A percentile compares a stretch with the other conserved stretches of the same genome.
Conservation (phyloP, 768 basidiomycete genomes). For the Russula sp. region DNA sequence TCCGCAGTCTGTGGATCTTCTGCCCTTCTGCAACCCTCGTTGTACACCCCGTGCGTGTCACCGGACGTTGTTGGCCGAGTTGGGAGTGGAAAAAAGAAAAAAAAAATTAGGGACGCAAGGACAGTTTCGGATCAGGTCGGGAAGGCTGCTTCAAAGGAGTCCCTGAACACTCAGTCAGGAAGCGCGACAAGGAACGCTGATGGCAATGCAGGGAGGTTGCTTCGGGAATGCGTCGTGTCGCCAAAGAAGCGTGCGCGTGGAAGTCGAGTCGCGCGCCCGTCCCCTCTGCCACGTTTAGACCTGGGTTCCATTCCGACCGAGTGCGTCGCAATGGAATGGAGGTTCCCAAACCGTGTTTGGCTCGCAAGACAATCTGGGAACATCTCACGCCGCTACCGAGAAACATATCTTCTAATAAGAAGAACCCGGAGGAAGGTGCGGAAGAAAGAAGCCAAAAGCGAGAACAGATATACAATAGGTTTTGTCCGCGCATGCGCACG, state of each 20-base stretch:
- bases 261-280: too few relatives aligned
- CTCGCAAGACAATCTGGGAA: not conserved
- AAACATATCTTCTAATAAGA: too few relatives aligned
- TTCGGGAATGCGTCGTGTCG: not conserved
- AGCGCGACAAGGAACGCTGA: not conserved
- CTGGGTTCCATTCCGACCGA: not conserved
- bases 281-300: too few relatives aligned
- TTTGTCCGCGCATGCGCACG: too few relatives aligned
- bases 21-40: too few relatives aligned
- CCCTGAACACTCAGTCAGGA: not conserved
- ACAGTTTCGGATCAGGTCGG: not conserved
- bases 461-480: too few relatives aligned
- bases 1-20: too few relatives aligned
- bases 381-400: not conserved
- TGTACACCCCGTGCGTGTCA: not conserved
- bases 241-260: too few relatives aligned
- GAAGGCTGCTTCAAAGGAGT: not conserved
- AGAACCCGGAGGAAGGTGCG: too few relatives aligned
- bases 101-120: not conserved
- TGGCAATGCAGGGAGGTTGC: not conserved
- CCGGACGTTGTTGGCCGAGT: not conserved
- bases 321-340: too few relatives aligned
- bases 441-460: not conserved
- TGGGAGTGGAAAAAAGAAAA: not conserved
- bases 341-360: too few relatives aligned